Percentiles rank a stretch among this genome's conserved stretches.
Evolutionary conservation across 1,284 basidiomycete genomes (phyloP).

Genomic region (Sanghuangporus baumii): DNA sequence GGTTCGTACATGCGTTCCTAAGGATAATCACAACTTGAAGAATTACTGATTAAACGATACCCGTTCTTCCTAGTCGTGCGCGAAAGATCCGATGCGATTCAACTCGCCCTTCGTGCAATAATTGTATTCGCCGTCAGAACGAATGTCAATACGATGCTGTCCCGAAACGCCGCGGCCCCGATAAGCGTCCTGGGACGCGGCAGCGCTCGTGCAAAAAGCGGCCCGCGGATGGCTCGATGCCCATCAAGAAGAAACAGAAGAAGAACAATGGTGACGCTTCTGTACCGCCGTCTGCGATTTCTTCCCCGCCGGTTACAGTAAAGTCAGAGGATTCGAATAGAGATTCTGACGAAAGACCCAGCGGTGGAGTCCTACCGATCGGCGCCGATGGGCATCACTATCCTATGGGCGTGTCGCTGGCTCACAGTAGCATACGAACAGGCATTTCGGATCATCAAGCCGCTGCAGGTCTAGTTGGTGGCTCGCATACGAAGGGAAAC

Average conservation of each 20-base stretch:
- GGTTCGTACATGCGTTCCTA: conserved; percentile 38
- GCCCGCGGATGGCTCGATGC: conserved; percentile 47
- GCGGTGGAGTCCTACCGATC: neutral
- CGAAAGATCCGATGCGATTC: conserved; percentile 83
- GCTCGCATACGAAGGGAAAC: conserved; percentile 1
- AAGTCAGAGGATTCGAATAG: conserved; percentile 2
- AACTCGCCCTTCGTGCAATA: conserved; percentile 70
- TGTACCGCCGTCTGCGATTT: neutral
- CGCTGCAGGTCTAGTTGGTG: neutral
- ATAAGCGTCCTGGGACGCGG: conserved; percentile 75
- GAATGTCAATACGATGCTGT: conserved; percentile 71
- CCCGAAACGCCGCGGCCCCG: conserved; percentile 75
- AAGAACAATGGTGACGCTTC: conserved; percentile 18
- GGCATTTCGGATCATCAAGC: neutral
- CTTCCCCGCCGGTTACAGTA: neutral
- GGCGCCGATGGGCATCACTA: neutral
- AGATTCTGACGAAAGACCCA: neutral
- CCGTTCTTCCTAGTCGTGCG: conserved; percentile 46
- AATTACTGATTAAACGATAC: conserved; percentile 19
- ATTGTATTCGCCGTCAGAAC: conserved; percentile 69
- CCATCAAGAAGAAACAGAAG: conserved; percentile 56
- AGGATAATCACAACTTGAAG: conserved; percentile 18
- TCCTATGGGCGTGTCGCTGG: neutral
- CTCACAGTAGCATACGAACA: neutral
- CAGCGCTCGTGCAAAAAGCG: conserved; percentile 78